phyloP scores from a whole-genome alignment of 1,284 basidiomycete species.

The Erythrobasidium hasegawianum region DNA sequence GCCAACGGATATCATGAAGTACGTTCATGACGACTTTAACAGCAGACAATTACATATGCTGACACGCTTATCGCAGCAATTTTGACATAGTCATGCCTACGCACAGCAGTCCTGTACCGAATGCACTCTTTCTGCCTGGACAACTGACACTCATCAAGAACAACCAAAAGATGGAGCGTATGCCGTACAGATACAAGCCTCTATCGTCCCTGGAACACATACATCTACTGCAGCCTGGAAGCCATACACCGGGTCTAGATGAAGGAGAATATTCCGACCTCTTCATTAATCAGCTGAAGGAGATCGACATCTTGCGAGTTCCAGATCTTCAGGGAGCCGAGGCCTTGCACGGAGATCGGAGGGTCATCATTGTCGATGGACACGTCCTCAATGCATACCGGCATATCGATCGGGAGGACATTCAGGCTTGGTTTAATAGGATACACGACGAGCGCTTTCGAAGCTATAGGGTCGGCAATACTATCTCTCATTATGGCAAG shows the following conservation, averaged over 20 bases:
- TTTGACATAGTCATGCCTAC: conserved; percentile 1
- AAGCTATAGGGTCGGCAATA: background rate
- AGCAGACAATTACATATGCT: background rate
- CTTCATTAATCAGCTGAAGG: background rate
- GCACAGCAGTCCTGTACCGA: background rate
- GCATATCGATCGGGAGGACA: background rate
- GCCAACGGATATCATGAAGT: conserved; percentile 4
- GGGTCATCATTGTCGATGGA: background rate
- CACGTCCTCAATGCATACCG: background rate
- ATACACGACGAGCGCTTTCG: background rate
- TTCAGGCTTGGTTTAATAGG: background rate
- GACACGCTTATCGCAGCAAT: background rate
- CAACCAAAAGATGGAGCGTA: background rate
- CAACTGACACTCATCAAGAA: background rate
- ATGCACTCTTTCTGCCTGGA: background rate
- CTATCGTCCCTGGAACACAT: background rate
- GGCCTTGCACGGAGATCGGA: background rate
- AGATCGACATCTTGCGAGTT: background rate
- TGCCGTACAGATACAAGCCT: conserved; percentile 2
- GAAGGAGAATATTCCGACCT: background rate
- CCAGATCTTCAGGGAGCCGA: background rate
- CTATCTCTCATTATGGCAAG: background rate
- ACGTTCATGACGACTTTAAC: background rate
- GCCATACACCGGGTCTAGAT: background rate
- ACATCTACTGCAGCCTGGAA: conserved; percentile 3